Evolutionary conservation across 1,284 basidiomycete species (phyloP).

Genomic region (Austroboletus novae-zelandiae): DNA sequence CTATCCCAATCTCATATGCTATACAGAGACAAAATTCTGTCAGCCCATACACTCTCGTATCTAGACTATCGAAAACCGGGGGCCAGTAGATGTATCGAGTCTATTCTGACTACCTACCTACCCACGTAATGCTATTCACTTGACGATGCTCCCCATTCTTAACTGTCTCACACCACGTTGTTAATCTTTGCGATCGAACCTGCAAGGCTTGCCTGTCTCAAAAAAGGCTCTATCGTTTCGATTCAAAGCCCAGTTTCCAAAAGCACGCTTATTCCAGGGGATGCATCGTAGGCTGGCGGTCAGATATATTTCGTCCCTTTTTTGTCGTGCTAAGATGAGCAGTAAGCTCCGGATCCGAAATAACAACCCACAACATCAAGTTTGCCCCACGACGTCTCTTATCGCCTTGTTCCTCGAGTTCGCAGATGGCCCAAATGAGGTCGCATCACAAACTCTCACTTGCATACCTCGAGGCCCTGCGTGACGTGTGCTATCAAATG

Average conservation of each 20-base stretch:
- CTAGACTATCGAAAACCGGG: constrained; percentile 20
- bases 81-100: constrained; percentile 4
- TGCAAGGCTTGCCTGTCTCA: too few relatives aligned
- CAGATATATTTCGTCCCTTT: too few relatives aligned
- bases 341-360: too few relatives aligned
- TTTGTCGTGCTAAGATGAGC: too few relatives aligned
- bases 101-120: not conserved
- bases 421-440: constrained; percentile 3
- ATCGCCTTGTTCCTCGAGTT: not conserved
- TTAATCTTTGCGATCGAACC: too few relatives aligned
- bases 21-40: constrained; percentile 14
- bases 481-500: constrained; percentile 9
- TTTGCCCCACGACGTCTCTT: not conserved
- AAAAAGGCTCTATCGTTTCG: too few relatives aligned
- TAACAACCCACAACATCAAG: too few relatives aligned
- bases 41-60: constrained; percentile 10
- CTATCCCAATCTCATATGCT: constrained; percentile 15
- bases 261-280: too few relatives aligned
- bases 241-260: too few relatives aligned
- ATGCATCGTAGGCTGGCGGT: too few relatives aligned
- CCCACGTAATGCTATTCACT: constrained; percentile 5
- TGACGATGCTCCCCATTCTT: not conserved
- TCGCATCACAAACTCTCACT: constrained; percentile 3
- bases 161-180: not conserved
- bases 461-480: constrained; percentile 6